Conservation (phyloP, 164 flowering plant species). For the Hamamelis virginiana region DNA sequence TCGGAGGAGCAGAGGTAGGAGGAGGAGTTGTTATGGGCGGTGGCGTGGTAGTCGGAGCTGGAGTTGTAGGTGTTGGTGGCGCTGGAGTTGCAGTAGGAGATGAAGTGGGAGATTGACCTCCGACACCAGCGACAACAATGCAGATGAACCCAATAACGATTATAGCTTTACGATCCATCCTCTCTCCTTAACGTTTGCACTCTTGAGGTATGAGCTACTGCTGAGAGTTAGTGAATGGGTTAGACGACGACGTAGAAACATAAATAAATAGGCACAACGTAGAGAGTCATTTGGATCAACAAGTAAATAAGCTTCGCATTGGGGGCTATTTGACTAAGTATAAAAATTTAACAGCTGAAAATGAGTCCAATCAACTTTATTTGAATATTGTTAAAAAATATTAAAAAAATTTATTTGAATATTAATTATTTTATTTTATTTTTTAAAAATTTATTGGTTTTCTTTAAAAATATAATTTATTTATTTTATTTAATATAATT, state of each 20-base stretch:
- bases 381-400: too few species aligned
- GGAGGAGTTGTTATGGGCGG: slow-evolving; percentile 21
- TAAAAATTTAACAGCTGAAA: too few species aligned
- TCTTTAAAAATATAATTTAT: too few species aligned
- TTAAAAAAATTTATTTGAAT: too few species aligned
- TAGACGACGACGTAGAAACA: neutral
- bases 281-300: too few species aligned
- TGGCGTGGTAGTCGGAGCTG: too few species aligned
- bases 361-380: too few species aligned
- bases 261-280: slow-evolving; percentile 12
- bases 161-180: slow-evolving; percentile 28
- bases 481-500: too few species aligned
- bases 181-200: neutral
- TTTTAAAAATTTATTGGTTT: too few species aligned
- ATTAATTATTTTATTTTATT: too few species aligned
- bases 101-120: slow-evolving; percentile 48
- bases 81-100: slow-evolving; percentile 40
- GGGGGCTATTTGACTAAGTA: too few species aligned
- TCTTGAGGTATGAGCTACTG: neutral
- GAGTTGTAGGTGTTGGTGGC: slow-evolving; percentile 26
- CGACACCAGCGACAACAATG: slow-evolving; percentile 43
- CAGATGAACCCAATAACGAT: slow-evolving; percentile 33
- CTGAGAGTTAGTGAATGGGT: neutral
- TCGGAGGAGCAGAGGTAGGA: slow-evolving; percentile 18
- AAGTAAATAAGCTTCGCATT: too few species aligned